These are phyloP conservation scores for Ensete ventricosum DNA, from an alignment of 176 grass and related monocot genomes.

Conservation along the genomic window DNA sequence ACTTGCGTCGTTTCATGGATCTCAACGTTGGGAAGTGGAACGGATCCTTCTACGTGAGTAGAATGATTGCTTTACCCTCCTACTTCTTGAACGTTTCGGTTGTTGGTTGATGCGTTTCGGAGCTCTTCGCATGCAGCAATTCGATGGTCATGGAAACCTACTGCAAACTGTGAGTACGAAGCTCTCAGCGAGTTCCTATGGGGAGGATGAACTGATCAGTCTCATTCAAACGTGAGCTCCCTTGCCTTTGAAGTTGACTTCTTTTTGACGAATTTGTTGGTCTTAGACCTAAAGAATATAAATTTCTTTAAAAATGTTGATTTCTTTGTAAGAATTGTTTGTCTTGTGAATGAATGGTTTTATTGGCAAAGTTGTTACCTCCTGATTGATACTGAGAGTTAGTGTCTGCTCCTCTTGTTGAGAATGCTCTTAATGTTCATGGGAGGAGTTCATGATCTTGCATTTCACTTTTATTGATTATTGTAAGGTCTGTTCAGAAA, in stretches of 20 bases:
- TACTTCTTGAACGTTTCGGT: background rate
- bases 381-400: too few species aligned
- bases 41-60: slow-evolving; percentile 54
- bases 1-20: slow-evolving; percentile 57
- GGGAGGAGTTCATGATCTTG: too few species aligned
- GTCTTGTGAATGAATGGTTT: background rate
- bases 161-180: slow-evolving; percentile 62
- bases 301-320: background rate
- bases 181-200: slow-evolving; percentile 70
- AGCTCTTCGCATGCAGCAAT: slow-evolving; percentile 50
- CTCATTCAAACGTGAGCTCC: slow-evolving; percentile 75
- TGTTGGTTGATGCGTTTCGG: background rate
- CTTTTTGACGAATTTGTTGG: background rate
- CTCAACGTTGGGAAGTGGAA: slow-evolving; percentile 86
- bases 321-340: background rate
- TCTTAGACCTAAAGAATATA: background rate
- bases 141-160: slow-evolving; percentile 58
- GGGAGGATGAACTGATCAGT: slow-evolving; percentile 77
- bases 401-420: too few species aligned
- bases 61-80: background rate
- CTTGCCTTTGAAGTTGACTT: background rate
- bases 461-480: too few species aligned
- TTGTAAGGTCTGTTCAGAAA: too few species aligned
- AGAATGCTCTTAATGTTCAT: too few species aligned
- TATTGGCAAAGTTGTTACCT: too few species aligned